Evolutionary conservation across 2,329 filamentous ascomycete genomes (phyloP), one percentile per base, ranked within the genome.

Genomic region (Neophaeococcomyces aloes): DNA sequence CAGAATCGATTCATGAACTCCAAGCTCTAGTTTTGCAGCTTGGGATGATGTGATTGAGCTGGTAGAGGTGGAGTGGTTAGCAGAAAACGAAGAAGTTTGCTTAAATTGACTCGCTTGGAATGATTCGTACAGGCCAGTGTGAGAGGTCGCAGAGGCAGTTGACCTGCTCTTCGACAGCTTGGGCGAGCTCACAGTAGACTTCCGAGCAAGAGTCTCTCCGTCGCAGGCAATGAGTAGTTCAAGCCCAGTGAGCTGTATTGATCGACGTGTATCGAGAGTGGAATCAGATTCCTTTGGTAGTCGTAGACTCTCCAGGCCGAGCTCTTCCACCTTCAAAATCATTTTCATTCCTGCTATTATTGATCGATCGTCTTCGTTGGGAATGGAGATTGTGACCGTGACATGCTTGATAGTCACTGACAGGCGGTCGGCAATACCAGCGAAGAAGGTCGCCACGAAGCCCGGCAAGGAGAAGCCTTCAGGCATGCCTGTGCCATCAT

Each of bases 401-500:
- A 79, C 64, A 49, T 76, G 64, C 35, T 63, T 67, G 29, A 79
- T 61, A 15, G 63, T 66, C 29, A 80, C 60, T 50, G 74, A 68
- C 38, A 79, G 60, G 25, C 76, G 67, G 54, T 79, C 75, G 34
- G 69, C 60, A 15, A 79, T 67, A 8, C 75, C 75, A 55, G 76
- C 72, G 14, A 81, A 56, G 42, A 78, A 75, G n/a, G 64, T 71
- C 14, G 74, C 69, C 33, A 81, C 57, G 46, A 79, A 77, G n/a
- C 64, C 67, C 17, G 77, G 77, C 13, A 80, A 59, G 4, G 72
- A 73, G 10, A 76, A 57, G 2, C 68, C 66, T 32, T 70, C 69
- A 13, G 71, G 72, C 50, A 69, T 66, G 7, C 76, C 77, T 7
- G 74, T 57, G 2, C 65, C 66, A 11, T 65, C 59, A 29, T 72